Conservation (phyloP, 305 asterid genomes). For the Rubia balearica region DNA sequence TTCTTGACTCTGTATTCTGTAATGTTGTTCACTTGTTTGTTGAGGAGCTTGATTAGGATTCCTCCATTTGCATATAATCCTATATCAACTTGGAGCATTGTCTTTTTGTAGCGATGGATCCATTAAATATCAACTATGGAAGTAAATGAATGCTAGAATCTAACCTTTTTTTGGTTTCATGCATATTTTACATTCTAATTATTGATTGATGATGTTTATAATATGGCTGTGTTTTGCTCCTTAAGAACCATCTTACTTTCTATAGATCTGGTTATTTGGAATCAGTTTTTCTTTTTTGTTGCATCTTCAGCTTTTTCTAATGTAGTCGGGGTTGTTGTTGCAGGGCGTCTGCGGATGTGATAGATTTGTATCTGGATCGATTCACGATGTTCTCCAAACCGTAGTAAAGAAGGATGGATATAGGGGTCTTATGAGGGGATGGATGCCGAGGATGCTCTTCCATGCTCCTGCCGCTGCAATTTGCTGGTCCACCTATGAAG, state of each 20-base stretch:
- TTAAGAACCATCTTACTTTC: neutral
- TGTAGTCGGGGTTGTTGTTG: conserved; percentile 14
- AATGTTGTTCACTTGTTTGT: neutral
- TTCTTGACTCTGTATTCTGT: neutral
- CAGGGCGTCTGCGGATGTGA: conserved; percentile 99
- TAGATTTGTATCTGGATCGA: conserved; percentile 66
- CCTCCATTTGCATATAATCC: neutral
- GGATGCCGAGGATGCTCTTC: conserved; percentile 96
- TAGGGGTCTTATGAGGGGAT: conserved; percentile 85
- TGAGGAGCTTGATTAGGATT: neutral
- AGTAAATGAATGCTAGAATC: neutral
- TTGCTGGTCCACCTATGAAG: conserved; percentile 98
- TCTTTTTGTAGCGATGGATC: neutral
- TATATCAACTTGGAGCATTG: neutral
- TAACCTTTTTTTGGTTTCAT: neutral
- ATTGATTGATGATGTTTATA: neutral
- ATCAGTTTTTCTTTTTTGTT: neutral
- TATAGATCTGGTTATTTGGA: neutral
- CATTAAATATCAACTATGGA: neutral
- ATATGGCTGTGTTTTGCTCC: neutral
- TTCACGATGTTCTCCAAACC: conserved; percentile 60
- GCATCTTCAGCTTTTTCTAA: neutral
- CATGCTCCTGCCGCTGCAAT: conserved; percentile 99
- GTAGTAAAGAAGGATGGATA: conserved; percentile 83
- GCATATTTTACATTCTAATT: neutral